Conservation (phyloP, 257 asterid species). For the Salvia splendens region DNA sequence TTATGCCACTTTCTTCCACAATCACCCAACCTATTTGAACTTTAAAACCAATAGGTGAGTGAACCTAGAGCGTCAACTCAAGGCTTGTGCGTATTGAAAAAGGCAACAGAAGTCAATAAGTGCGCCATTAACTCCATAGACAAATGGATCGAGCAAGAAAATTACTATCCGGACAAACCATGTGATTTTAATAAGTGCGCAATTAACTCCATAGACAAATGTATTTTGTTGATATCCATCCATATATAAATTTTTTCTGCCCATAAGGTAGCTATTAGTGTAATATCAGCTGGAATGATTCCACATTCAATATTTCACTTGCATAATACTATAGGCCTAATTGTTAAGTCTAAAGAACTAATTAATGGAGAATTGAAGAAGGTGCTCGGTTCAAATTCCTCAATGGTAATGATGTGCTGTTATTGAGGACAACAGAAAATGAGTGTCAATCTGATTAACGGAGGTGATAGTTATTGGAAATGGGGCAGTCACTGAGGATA, state of each 20-base stretch:
- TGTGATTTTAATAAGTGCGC: background rate
- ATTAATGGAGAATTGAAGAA: background rate
- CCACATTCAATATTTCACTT: background rate
- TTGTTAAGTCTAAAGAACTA: background rate
- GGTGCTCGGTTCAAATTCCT: background rate
- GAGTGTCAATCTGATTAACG: background rate
- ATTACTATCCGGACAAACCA: background rate
- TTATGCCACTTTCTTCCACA: background rate
- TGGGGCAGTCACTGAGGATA: background rate
- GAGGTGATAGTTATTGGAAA: background rate
- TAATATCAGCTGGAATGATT: background rate
- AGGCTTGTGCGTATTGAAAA: background rate
- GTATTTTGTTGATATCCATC: background rate
- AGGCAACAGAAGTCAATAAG: background rate
- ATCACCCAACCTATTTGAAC: background rate
- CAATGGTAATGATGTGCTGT: background rate
- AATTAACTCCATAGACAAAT: background rate
- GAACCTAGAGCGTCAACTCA: background rate
- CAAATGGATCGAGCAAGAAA: background rate
- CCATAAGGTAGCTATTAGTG: background rate
- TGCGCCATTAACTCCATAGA: background rate
- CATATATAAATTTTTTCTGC: background rate
- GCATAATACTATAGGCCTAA: background rate
- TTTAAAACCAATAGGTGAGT: background rate
- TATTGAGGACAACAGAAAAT: background rate